phyloP scores from a whole-genome alignment of 176 grass and related monocot genomes.

The Phyllostachys edulis region DNA sequence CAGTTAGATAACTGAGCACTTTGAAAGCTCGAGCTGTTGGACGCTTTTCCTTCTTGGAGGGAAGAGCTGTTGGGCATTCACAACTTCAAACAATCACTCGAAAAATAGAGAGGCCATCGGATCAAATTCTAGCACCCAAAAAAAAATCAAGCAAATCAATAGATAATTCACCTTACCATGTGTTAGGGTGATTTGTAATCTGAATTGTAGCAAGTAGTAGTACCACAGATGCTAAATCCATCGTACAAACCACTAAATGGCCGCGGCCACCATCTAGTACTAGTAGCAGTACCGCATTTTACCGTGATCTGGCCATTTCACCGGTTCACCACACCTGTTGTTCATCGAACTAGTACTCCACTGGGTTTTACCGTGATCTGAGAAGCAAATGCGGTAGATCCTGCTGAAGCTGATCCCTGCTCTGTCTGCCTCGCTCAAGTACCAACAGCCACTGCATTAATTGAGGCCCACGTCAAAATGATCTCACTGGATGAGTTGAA shows the following conservation, averaged over 20 bases:
- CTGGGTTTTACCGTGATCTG: not conserved
- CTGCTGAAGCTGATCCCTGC: constrained; percentile 2
- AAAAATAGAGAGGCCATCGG: not conserved
- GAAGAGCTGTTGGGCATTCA: no score
- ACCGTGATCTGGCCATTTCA: not conserved
- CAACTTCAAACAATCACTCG: no score
- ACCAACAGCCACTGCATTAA: not conserved
- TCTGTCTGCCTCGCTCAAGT: not conserved
- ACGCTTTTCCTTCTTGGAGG: no score
- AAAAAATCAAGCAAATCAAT: not conserved
- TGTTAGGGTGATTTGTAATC: not conserved
- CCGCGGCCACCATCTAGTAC: not conserved
- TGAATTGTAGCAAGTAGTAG: not conserved
- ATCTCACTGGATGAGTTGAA: not conserved
- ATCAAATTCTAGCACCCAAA: not conserved
- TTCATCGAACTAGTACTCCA: not conserved
- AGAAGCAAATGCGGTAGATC: constrained; percentile 26
- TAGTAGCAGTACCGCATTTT: not conserved
- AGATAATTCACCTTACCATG: not conserved
- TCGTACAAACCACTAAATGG: not conserved
- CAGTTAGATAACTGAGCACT: not conserved
- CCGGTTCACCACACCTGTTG: not conserved
- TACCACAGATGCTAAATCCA: not conserved
- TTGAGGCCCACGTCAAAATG: not conserved
- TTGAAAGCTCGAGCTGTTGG: not conserved